Evolutionary conservation across 148 eudicot species (phyloP).

Genomic region (Rhododendron kiyosumense): DNA sequence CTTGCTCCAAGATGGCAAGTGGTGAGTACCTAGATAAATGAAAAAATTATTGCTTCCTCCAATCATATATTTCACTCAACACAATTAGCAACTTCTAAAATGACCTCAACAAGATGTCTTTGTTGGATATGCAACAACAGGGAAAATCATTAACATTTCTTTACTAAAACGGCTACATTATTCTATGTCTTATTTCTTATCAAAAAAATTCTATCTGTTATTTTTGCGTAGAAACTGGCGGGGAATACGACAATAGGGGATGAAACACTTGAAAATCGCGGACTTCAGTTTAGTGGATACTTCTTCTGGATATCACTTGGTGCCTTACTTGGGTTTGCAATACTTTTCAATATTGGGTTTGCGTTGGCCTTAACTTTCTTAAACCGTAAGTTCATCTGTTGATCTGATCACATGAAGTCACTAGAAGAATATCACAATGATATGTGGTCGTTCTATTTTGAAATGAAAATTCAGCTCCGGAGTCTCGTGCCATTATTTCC

Average conservation of each 20-base stretch:
- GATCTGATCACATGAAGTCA: neutral
- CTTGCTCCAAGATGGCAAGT: slow-evolving; percentile 80
- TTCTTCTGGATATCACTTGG: slow-evolving; percentile 59
- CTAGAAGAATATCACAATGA: neutral
- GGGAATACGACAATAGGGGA: slow-evolving; percentile 58
- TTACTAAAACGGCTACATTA: neutral
- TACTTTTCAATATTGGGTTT: slow-evolving; percentile 49
- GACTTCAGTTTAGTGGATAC: slow-evolving; percentile 45
- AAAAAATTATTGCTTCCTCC: neutral
- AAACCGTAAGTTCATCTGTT: slow-evolving; percentile 43
- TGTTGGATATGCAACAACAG: neutral
- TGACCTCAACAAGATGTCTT: neutral
- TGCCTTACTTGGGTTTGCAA: slow-evolving; percentile 50
- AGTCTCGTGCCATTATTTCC: slow-evolving; percentile 59
- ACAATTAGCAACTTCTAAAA: neutral
- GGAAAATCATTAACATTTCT: neutral
- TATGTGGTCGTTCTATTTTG: neutral
- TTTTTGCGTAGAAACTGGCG: slow-evolving; percentile 27
- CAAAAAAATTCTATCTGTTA: neutral
- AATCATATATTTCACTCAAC: neutral
- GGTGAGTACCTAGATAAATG: slow-evolving; percentile 22
- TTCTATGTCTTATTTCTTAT: neutral
- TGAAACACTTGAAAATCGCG: slow-evolving; percentile 53
- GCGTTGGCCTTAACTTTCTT: slow-evolving; percentile 54
- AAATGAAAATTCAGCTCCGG: slow-evolving; percentile 44